A percentile compares a stretch with the other conserved stretches of the same genome.
These are phyloP conservation scores for Houttuynia cordata DNA, from an alignment of 164 flowering plant species.

Conservation along the genomic window DNA sequence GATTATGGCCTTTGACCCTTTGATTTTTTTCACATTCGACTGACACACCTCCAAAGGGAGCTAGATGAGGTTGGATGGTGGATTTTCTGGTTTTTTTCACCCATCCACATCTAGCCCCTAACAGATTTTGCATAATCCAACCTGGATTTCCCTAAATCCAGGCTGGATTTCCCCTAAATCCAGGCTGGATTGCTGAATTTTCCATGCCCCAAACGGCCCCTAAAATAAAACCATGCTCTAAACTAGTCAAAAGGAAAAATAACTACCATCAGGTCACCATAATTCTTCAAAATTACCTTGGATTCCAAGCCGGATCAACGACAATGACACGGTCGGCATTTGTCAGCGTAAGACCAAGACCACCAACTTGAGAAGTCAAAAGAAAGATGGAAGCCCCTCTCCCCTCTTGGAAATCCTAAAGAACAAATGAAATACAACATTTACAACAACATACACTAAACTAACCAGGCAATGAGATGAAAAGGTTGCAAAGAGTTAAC, in stretches of 20 bases:
- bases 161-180: too few relatives aligned
- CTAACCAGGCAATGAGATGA: not conserved
- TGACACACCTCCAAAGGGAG: too few relatives aligned
- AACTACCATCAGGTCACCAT: not conserved
- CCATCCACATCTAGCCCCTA: too few relatives aligned
- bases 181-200: too few relatives aligned
- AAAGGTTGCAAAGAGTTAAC: not conserved
- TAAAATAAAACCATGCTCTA: too few relatives aligned
- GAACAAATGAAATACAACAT: not conserved
- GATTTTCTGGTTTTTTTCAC: too few relatives aligned
- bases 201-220: too few relatives aligned
- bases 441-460: not conserved
- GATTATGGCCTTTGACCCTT: too few relatives aligned
- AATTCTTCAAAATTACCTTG: slow-evolving; percentile 41
- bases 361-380: slow-evolving; percentile 97
- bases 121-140: too few relatives aligned
- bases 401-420: slow-evolving; percentile 92
- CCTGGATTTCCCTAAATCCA: too few relatives aligned
- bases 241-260: not conserved
- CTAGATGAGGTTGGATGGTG: too few relatives aligned
- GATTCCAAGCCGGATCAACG: slow-evolving; percentile 99
- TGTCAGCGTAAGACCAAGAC: slow-evolving; percentile 94
- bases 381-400: slow-evolving; percentile 78
- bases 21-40: too few relatives aligned
- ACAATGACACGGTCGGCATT: slow-evolving; percentile 99